Conservation (phyloP, 257 asterid genomes). For the Ilex aquifolium region DNA sequence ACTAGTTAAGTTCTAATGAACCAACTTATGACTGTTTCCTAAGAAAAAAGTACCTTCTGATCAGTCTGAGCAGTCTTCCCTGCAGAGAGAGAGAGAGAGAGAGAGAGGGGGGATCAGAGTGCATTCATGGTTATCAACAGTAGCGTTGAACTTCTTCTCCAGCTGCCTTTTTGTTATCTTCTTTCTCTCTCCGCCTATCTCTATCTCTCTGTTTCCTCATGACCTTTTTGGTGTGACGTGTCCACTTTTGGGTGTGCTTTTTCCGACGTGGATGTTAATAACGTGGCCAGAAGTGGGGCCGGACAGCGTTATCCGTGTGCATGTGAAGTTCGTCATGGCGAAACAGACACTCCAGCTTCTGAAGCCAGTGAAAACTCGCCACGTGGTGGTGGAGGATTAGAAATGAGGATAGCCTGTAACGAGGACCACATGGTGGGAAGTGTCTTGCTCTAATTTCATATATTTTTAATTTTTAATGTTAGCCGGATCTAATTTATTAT, state of each 20-base stretch:
- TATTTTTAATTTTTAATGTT: no score
- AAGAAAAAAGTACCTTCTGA: no score
- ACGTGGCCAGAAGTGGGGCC: constrained; percentile 4
- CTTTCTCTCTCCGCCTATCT: constrained; percentile 13
- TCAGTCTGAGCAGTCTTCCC: no score
- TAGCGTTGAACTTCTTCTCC: no score
- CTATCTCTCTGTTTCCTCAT: constrained; percentile 8
- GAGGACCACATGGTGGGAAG: no score
- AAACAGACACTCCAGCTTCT: constrained; percentile 7
- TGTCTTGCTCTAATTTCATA: no score
- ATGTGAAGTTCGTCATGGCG: constrained; percentile 17
- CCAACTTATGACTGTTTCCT: no score
- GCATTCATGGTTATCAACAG: no score
- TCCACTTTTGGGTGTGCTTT: constrained; percentile 21
- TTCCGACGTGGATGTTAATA: constrained; percentile 18
- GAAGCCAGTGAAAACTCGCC: constrained; percentile 6
- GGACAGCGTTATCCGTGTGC: constrained; percentile 12
- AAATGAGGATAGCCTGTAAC: not conserved
- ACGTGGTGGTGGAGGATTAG: constrained; percentile 10
- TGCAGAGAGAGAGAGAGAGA: no score
- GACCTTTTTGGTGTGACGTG: constrained; percentile 61
- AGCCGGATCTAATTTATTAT: no score
- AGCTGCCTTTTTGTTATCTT: not conserved
- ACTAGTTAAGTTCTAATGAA: no score
- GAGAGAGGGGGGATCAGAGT: no score